phyloP scores from a whole-genome alignment of 2,329 filamentous ascomycete genomes.

The Paramyrothecium sp. region DNA sequence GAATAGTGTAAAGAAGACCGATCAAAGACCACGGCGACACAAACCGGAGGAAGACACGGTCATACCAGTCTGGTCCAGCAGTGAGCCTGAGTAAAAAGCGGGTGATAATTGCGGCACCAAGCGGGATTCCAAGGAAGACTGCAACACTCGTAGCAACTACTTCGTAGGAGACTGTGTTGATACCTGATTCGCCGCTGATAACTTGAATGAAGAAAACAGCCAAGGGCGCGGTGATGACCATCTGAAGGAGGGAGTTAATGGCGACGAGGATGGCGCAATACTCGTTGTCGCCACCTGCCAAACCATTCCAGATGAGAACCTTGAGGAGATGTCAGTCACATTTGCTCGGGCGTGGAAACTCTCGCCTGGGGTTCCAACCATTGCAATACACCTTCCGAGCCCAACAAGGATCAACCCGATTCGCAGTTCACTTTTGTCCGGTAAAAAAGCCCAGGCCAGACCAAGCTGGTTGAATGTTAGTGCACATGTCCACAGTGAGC shows the following conservation, averaged over 20 bases:
- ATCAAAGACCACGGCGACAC: slow-evolving; percentile 74
- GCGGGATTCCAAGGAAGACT: slow-evolving; percentile 81
- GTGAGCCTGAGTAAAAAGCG: slow-evolving; percentile 59
- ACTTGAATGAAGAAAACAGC: slow-evolving; percentile 69
- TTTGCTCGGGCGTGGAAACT: neutral
- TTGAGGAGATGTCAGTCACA: neutral
- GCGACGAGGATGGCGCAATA: slow-evolving; percentile 82
- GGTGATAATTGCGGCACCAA: slow-evolving; percentile 75
- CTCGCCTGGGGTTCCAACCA: slow-evolving; percentile 44
- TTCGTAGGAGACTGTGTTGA: slow-evolving; percentile 51
- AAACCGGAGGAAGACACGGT: slow-evolving; percentile 66
- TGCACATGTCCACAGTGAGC: neutral
- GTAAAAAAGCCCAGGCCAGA: slow-evolving; percentile 67
- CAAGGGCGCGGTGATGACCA: slow-evolving; percentile 69
- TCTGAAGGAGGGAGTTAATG: slow-evolving; percentile 72
- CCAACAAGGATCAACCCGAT: slow-evolving; percentile 79
- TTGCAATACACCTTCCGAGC: slow-evolving; percentile 82
- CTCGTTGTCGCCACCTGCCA: slow-evolving; percentile 72
- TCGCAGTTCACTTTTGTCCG: slow-evolving; percentile 54
- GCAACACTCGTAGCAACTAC: slow-evolving; percentile 77
- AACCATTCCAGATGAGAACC: slow-evolving; percentile 65
- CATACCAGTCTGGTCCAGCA: slow-evolving; percentile 60
- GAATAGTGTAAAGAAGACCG: slow-evolving; percentile 82
- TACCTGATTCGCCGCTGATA: slow-evolving; percentile 50
- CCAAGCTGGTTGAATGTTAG: slow-evolving; percentile 44